Evolutionary conservation across 768 basidiomycete species (phyloP).

Genomic region (Lactarius hatsudake): DNA sequence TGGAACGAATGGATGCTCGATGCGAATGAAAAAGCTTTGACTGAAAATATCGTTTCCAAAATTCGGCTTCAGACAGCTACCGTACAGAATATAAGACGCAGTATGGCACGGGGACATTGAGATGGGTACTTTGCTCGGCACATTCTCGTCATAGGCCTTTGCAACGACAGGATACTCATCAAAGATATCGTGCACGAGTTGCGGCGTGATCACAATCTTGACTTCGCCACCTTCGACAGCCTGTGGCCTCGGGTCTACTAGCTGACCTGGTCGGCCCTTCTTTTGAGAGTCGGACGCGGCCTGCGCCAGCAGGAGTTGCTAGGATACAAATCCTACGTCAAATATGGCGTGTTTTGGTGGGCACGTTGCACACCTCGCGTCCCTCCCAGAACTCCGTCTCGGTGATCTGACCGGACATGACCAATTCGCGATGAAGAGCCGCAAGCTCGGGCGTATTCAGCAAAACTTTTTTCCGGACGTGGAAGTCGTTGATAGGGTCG

Average conservation of each 20-base stretch:
- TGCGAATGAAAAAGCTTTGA: slow-evolving; percentile 95
- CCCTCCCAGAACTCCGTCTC: slow-evolving; percentile 98
- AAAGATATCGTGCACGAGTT: slow-evolving; percentile 93
- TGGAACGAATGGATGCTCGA: slow-evolving; percentile 86
- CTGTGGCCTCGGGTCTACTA: slow-evolving; percentile 86
- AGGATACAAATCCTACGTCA: slow-evolving; percentile 29
- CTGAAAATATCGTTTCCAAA: slow-evolving; percentile 97
- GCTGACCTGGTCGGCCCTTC: slow-evolving; percentile 79
- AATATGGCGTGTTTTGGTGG: slow-evolving; percentile 27
- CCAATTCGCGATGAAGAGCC: slow-evolving; percentile 82
- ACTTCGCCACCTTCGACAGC: slow-evolving; percentile 81
- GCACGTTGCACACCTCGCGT: slow-evolving; percentile 61
- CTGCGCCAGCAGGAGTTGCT: slow-evolving; percentile 79
- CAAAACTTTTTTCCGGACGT: slow-evolving; percentile 75
- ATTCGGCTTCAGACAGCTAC: slow-evolving; percentile 85
- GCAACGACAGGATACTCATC: slow-evolving; percentile 96
- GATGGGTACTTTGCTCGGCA: slow-evolving; percentile 69
- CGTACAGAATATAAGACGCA: slow-evolving; percentile 11
- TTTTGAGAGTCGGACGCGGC: slow-evolving; percentile 68
- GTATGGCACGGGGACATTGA: background rate
- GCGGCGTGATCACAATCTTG: slow-evolving; percentile 87
- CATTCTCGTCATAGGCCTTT: slow-evolving; percentile 89
- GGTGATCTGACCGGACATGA: slow-evolving; percentile 78
- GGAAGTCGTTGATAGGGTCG: slow-evolving; percentile 66
- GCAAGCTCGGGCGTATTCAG: slow-evolving; percentile 75